Evolutionary conservation across 2,329 filamentous ascomycete species (phyloP).

Genomic region (Chaetomiaceae sp.): DNA sequence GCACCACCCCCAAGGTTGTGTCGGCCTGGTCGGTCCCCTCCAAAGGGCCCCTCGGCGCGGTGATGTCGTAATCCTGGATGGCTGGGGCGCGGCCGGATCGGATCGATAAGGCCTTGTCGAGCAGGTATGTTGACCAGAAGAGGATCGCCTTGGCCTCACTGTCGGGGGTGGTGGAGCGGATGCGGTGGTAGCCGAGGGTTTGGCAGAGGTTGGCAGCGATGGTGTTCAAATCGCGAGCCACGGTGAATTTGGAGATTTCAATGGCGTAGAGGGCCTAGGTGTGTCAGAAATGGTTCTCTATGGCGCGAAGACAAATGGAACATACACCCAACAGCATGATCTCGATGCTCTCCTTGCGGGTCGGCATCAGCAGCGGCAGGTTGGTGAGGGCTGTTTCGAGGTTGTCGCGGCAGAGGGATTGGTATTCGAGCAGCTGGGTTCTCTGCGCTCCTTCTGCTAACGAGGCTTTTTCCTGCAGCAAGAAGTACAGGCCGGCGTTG

Average conservation of each 20-base stretch:
- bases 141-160: constrained; percentile 38
- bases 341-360: constrained; percentile 51
- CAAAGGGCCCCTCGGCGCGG: constrained; percentile 37
- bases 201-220: constrained; percentile 58
- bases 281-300: not conserved
- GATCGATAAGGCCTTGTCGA: constrained; percentile 56
- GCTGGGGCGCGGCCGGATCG: constrained; percentile 54
- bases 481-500: constrained; percentile 46
- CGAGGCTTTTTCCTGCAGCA: constrained; percentile 45
- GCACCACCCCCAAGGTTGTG: constrained; percentile 42
- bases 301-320: constrained; percentile 1
- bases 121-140: constrained; percentile 50
- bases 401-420: constrained; percentile 43
- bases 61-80: constrained; percentile 56
- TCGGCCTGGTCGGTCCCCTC: constrained; percentile 25
- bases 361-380: constrained; percentile 53
- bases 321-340: constrained; percentile 56
- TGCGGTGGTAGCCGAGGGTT: constrained; percentile 58
- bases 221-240: constrained; percentile 60
- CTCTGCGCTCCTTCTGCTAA: constrained; percentile 32
- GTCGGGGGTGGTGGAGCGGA: constrained; percentile 19
- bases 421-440: constrained; percentile 33
- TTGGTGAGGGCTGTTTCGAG: constrained; percentile 48
- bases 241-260: constrained; percentile 57
- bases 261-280: constrained; percentile 56